phyloP scores from a whole-genome alignment of 768 basidiomycete genomes.

The Termitomyces sp. region DNA sequence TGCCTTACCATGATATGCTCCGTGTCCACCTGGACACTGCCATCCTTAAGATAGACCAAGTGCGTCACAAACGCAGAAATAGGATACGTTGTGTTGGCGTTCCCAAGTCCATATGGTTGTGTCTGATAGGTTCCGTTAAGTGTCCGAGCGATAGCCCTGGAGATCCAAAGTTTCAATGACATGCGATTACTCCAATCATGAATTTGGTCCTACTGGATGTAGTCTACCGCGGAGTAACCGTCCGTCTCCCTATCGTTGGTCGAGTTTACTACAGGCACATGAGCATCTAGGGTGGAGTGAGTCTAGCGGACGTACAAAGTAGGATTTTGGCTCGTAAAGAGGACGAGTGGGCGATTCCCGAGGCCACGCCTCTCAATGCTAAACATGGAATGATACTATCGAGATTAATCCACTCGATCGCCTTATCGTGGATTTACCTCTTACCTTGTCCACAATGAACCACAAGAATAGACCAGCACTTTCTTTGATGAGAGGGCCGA shows the following conservation, averaged over 20 bases:
- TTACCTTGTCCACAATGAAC: constrained; percentile 92
- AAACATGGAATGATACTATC: constrained; percentile 80
- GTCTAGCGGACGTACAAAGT: constrained; percentile 53
- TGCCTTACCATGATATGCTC: constrained; percentile 55
- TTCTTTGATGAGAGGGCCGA: constrained; percentile 55
- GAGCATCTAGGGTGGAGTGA: background rate
- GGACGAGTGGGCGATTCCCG: constrained; percentile 70
- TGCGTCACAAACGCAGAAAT: constrained; percentile 83
- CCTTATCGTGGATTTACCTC: constrained; percentile 8
- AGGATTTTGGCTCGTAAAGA: constrained; percentile 77
- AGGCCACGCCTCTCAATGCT: constrained; percentile 76
- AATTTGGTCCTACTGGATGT: constrained; percentile 55
- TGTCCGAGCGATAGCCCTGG: constrained; percentile 65
- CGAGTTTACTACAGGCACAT: constrained; percentile 61
- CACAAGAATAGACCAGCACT: constrained; percentile 86
- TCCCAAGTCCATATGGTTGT: constrained; percentile 54
- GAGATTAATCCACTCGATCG: background rate
- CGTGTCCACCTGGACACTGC: constrained; percentile 60
- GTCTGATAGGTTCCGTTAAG: constrained; percentile 60
- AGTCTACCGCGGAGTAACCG: constrained; percentile 80
- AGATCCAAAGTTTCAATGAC: constrained; percentile 2
- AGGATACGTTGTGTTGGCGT: constrained; percentile 61
- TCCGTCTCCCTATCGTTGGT: constrained; percentile 89
- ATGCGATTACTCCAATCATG: background rate
- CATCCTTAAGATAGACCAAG: constrained; percentile 70